A percentile compares a stretch with the other conserved stretches of the same genome.
phyloP scores from a whole-genome alignment of 176 grass and related monocot species.

The Saccharum spontaneum region DNA sequence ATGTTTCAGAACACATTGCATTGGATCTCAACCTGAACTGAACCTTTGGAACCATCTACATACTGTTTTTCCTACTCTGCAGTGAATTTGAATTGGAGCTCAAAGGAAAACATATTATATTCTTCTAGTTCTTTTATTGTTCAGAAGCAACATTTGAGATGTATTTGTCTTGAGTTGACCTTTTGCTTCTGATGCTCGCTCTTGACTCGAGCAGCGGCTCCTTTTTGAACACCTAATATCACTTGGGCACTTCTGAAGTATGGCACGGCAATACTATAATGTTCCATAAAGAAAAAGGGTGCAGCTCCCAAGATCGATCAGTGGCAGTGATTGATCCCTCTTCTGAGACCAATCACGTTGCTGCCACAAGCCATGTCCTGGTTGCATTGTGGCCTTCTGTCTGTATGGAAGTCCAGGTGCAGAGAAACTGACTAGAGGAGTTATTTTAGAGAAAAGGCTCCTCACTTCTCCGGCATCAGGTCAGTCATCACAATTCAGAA shows the following conservation, averaged over 20 bases:
- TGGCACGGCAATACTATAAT: background rate
- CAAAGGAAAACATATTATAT: background rate
- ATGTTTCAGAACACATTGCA: background rate
- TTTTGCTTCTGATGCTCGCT: background rate
- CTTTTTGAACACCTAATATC: constrained; percentile 6
- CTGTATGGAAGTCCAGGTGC: constrained; percentile 40
- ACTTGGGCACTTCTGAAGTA: constrained; percentile 21
- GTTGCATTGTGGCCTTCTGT: background rate
- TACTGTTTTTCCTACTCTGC: too few relatives aligned
- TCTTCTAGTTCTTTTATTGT: background rate
- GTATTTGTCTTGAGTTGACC: background rate
- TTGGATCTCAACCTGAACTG: background rate
- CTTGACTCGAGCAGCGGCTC: constrained; percentile 28
- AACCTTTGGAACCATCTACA: too few relatives aligned
- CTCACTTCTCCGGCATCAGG: constrained; percentile 37
- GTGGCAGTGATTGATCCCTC: constrained; percentile 32
- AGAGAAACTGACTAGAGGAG: constrained; percentile 41
- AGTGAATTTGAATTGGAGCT: background rate
- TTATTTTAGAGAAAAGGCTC: constrained; percentile 6
- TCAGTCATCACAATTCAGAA: constrained; percentile 46
- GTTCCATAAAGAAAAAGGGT: background rate
- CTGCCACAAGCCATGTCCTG: constrained; percentile 23
- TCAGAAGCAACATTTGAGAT: background rate
- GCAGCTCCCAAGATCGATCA: background rate
- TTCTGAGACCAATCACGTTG: background rate